phyloP scores from a whole-genome alignment of 202 grass and related monocot genomes.

The Sporobolus alterniflorus region DNA sequence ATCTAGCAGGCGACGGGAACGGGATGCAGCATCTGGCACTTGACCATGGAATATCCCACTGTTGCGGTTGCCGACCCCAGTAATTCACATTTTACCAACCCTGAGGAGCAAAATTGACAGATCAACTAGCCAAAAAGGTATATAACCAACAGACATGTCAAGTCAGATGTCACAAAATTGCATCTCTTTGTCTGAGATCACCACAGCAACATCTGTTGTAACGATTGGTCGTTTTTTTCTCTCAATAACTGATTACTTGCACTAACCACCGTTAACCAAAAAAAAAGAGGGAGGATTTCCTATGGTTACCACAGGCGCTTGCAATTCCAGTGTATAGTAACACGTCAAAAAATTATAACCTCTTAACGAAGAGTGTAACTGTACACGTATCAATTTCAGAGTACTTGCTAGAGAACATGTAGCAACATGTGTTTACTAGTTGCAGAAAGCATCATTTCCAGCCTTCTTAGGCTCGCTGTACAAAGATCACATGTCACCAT shows the following conservation, averaged over 20 bases:
- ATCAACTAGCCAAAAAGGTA: neutral
- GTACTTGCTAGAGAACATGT: conserved; percentile 32
- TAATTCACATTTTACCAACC: neutral
- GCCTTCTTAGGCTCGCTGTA: conserved; percentile 48
- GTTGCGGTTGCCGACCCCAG: neutral
- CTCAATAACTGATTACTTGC: no score
- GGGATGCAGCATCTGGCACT: neutral
- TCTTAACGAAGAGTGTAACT: conserved; percentile 3
- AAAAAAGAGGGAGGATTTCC: neutral
- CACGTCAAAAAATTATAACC: neutral
- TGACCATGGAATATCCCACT: neutral
- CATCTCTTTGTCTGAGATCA: no score
- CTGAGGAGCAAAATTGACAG: neutral
- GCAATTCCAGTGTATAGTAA: neutral
- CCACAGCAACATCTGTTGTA: neutral
- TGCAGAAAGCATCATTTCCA: conserved; percentile 42
- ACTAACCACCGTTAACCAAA: no score
- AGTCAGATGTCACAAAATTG: no score
- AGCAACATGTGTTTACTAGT: conserved; percentile 41
- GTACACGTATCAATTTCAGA: conserved; percentile 35
- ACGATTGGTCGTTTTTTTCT: neutral
- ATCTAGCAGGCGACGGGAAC: neutral
- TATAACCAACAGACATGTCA: neutral
- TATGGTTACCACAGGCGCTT: neutral
- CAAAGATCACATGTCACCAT: conserved; percentile 61